Evolutionary conservation across 495 filamentous ascomycete genomes (phyloP), one percentile per base, ranked within the genome.

Genomic region (Hypoxylon cercidicola): DNA sequence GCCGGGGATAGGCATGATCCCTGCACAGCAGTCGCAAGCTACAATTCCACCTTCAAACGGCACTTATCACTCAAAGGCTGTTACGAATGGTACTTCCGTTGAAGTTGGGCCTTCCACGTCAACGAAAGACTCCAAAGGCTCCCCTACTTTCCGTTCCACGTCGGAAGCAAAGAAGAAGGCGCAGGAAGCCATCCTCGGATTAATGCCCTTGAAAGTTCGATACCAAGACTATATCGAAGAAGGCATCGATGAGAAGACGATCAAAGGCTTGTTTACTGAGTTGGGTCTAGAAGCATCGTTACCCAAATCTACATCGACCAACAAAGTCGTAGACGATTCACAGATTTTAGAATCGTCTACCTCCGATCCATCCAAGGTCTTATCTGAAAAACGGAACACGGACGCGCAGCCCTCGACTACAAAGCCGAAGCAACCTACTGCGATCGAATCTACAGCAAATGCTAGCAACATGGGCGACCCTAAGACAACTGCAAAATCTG

Each of bases 171-270:
- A 85, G 51, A 85, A 87, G 58, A 85, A 89, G 65, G 90, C 90
- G 4, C 84, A 89, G 65, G 82, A 85, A 32, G 90, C 91, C 49
- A 80, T 93, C 16, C 76, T 89, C 13, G 81, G 86, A 37, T 72
- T 93, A 21, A 83, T 80, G 58, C 83, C 85, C 32, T 77, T 88
- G 34, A 87, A 88, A 43, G 85, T 93, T 45, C 83, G 84, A 12
- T 93, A 84, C 64, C 76, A 85, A 46, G 81, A 88, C 56, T 86
- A 93, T 64, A 77, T 94, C 13, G 81, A 87, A 11, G 90, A 93
- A 72, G 90, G 91, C 4, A 81, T 93, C 46, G 80, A 92, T 63
- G 79, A 87, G 40, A 72, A 74, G 15, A 61, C 91, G 35, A 77
- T 96, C 32, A 81, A 79, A 53, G 74, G 77, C 37, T 77, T 96